These are phyloP conservation scores for Alloteropsis angusta DNA, from an alignment of 202 grass and related monocot genomes.

Conservation along the genomic window DNA sequence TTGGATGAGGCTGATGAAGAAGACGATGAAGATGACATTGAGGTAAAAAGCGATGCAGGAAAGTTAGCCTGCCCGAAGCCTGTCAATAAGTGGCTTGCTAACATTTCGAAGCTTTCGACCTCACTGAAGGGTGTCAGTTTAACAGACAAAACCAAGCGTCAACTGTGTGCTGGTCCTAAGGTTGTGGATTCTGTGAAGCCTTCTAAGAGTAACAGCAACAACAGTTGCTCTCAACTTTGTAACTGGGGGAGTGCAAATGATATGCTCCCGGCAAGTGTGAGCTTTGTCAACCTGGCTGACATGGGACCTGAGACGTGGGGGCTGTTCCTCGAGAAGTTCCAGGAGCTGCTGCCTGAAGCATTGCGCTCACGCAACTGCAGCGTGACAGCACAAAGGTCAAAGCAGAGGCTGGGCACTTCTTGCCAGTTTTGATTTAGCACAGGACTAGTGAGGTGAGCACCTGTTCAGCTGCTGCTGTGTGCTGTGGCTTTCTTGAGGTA, in stretches of 20 bases:
- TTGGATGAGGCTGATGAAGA: conserved; percentile 66
- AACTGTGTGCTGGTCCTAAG: conserved; percentile 20
- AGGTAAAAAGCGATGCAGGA: conserved; percentile 55
- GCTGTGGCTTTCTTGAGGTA: conserved; percentile 30
- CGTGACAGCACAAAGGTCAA: conserved; percentile 48
- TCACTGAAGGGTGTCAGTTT: conserved; percentile 65
- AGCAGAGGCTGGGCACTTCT: conserved; percentile 80
- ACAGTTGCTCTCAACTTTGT: conserved; percentile 21
- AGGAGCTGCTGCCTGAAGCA: conserved; percentile 56
- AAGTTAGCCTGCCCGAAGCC: conserved; percentile 35
- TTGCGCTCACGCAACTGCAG: conserved; percentile 40
- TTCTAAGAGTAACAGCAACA: conserved; percentile 30
- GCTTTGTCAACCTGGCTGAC: conserved; percentile 69
- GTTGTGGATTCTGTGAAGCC: conserved; percentile 15
- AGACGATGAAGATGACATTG: conserved; percentile 51
- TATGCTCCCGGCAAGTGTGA: conserved; percentile 45
- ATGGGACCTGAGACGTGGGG: conserved; percentile 57
- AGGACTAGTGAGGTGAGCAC: conserved; percentile 17
- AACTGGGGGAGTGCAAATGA: conserved; percentile 65
- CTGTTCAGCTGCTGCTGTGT: conserved; percentile 30
- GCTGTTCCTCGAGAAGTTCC: conserved; percentile 75
- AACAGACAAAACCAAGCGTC: conserved; percentile 32
- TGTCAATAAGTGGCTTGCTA: conserved; percentile 47
- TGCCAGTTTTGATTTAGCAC: conserved; percentile 93
- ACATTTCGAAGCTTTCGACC: conserved; percentile 73